Base-by-base conservation (phyloP, 306 rosid genomes). In the Casuarina cunninghamiana region DNA sequence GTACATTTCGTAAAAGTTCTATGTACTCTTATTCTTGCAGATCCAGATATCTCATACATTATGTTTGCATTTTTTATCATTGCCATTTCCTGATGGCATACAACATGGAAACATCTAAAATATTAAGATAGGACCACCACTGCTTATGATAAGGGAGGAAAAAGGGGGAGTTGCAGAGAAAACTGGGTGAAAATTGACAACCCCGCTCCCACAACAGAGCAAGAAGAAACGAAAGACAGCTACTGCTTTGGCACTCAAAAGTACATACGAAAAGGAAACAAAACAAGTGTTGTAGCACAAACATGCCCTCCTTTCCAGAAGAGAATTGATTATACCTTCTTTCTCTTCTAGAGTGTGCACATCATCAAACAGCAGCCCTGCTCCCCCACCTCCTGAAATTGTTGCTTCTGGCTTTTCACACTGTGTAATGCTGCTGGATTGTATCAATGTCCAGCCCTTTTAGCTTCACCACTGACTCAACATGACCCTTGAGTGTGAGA, bases 401-500 rank as follows among this genome's bases (percentile, higher is more conserved):
- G 60, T 79, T 46, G 51, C n/a, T 13, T 45, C 63, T 26, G 67
- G 75, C 15, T 75, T 48, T 63, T 95, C 89, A 95, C 82, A 95
- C 94, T 1, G 99, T 95, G 81, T 95, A 95, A 83, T 95, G 97
- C 84, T 95, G 99, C 90, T 95, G 97, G 83, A 88, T 93, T 9
- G 93, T 89, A 65, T 95, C 98, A 71, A 95, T 89, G 87, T 92
- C 98, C 75, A 95, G 74, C 44, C 98, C 98, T 73, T 95, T 95
- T 71, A 95, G 96, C 93, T 95, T 95, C 87, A 87, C 97, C 73
- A 95, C 98, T 4, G 98, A 95, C 85, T 95, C 99, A 0, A 95
- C 99, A 39, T 95, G 99, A 71, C 99, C 99, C 83, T 95, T 95
- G 38, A 95, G 97, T 17, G 99, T 95, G 89, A 77, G 83, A 61